Base-by-base conservation (phyloP, 1,284 basidiomycete genomes). In the Microbotryum violaceum region DNA sequence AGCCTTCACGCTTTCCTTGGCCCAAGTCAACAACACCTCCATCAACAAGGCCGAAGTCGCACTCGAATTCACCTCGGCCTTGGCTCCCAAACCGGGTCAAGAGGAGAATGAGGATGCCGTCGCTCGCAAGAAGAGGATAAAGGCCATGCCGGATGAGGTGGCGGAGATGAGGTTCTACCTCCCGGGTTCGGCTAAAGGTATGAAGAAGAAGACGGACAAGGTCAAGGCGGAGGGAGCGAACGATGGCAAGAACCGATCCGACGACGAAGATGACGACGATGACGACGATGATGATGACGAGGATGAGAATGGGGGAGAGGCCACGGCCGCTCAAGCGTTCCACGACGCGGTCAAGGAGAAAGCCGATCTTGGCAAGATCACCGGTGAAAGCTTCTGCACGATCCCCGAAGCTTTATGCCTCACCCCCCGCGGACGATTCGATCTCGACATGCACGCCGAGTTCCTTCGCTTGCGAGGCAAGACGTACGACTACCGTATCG, bases 401-500 rank as follows among this genome's bases (percentile, higher is more conserved):
- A 97, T 99, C 73, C 90, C 93, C 73, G 96, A 99, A 70, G 88
- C 97, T 20, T 83, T 96, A n/a, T 89, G 98, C 6, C 82, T 94
- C 57, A 98, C 96, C 0, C 96, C 96, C 25, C 25, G 62, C 45
- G 67, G 57, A 46, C 56, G 53, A 20, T 66, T 69, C 57, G 67
- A 64, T 68, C 87, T 98, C 75, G 96, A 98, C 77, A 93, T 98
- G 86, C 97, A 91, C 81, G 85, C 86, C 48, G 88, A 91, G 53
- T 97, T 94, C 77, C 77, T 99, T 71, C 86, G 96, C 49, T 79
- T 98, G 37, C 87, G 93, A 48, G 96, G 96, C 64, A 97, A 97
- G 79, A 97, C 91, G 3, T 98, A 98, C 78, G 96, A 99, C 77
- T 98, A 99, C 82, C 96, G 97, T 78, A 90, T 99, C 62, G 82